Evolutionary conservation across 129 eudicot species (phyloP).

Genomic region (Artemisia argyi): DNA sequence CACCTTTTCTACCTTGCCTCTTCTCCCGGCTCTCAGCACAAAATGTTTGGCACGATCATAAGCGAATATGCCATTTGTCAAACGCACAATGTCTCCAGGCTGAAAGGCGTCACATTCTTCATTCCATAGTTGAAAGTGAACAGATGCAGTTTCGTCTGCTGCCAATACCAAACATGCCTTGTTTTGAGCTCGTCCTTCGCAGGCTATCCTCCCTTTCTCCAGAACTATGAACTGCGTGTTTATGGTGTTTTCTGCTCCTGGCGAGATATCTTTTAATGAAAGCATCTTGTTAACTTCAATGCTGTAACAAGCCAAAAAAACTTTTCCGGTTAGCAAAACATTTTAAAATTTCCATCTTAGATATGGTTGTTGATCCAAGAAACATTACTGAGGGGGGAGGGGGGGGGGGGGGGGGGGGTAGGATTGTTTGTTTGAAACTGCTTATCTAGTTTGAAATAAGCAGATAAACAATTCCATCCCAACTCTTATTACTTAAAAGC

Average conservation of each 20-base stretch:
- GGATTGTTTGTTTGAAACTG: background rate
- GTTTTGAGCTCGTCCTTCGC: slow-evolving; percentile 45
- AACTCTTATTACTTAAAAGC: too few species aligned
- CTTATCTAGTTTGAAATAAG: too few species aligned
- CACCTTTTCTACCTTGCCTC: slow-evolving; percentile 61
- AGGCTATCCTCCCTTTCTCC: slow-evolving; percentile 56
- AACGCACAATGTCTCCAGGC: slow-evolving; percentile 54
- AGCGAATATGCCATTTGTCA: slow-evolving; percentile 63
- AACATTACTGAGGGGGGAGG: background rate
- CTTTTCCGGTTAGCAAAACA: background rate
- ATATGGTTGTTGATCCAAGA: too few species aligned
- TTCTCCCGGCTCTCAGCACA: slow-evolving; percentile 65
- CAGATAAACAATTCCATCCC: too few species aligned
- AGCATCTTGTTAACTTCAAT: slow-evolving; percentile 24
- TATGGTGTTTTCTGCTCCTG: slow-evolving; percentile 69
- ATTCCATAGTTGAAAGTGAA: slow-evolving; percentile 80
- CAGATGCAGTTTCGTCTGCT: slow-evolving; percentile 81
- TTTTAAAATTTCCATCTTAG: background rate
- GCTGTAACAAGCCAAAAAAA: slow-evolving; percentile 11
- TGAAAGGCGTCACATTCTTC: slow-evolving; percentile 69
- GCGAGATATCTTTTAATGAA: slow-evolving; percentile 50
- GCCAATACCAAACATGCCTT: slow-evolving; percentile 59
- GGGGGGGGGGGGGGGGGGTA: background rate
- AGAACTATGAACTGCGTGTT: slow-evolving; percentile 54
- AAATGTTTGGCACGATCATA: slow-evolving; percentile 48